Percentiles rank a stretch among this genome's conserved stretches.
Conservation (phyloP, 2,329 filamentous ascomycete species). For the Aspergillus udagawae region DNA sequence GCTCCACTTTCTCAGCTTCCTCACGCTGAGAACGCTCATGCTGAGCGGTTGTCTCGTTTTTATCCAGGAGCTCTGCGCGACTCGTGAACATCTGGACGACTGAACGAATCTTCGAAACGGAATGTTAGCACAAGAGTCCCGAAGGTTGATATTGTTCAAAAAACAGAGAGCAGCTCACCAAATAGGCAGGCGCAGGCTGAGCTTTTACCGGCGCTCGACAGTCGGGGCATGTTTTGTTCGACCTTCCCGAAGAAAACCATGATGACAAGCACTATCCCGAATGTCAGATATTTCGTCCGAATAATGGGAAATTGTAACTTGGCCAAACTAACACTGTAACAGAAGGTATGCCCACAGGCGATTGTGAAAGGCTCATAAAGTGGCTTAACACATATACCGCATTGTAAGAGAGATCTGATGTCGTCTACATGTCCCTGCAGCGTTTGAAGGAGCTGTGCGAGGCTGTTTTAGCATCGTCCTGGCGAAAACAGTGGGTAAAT, state of each 20-base stretch:
- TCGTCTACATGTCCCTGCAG: constrained; percentile 56
- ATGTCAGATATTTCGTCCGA: constrained; percentile 17
- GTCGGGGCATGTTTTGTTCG: constrained; percentile 65
- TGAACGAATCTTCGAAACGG: constrained; percentile 53
- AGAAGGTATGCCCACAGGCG: constrained; percentile 67
- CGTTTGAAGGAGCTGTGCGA: constrained; percentile 35
- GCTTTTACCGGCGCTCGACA: constrained; percentile 58
- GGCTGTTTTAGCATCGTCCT: constrained; percentile 10
- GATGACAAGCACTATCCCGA: constrained; percentile 51
- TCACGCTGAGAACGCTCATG: constrained; percentile 56
- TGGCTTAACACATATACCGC: constrained; percentile 64
- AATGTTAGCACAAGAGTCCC: constrained; percentile 5
- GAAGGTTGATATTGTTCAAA: neutral
- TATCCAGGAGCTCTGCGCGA: constrained; percentile 57
- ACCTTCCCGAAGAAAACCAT: constrained; percentile 52
- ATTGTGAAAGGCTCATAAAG: constrained; percentile 68
- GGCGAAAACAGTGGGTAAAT: neutral
- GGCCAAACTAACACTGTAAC: constrained; percentile 55
- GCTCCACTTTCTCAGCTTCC: constrained; percentile 57
- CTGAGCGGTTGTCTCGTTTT: constrained; percentile 60
- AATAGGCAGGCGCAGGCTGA: constrained; percentile 61
- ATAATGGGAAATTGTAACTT: neutral
- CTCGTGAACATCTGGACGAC: constrained; percentile 61
- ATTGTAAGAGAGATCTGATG: constrained; percentile 59
- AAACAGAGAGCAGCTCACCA: constrained; percentile 41